These are phyloP conservation scores for Bretziella fagacearum DNA, from an alignment of 2,329 filamentous ascomycete species.

Conservation along the genomic window DNA sequence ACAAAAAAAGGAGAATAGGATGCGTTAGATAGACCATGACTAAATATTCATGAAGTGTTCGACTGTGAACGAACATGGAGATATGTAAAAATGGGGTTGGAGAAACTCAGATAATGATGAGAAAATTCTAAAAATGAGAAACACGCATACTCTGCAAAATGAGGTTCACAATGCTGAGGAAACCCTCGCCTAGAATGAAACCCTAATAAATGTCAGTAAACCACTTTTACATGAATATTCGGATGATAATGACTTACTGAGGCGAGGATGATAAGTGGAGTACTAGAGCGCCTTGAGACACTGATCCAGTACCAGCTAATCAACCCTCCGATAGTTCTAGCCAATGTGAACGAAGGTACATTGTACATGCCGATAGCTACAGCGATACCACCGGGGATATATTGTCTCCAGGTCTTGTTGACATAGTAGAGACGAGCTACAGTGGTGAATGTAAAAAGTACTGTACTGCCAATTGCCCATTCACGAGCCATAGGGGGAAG, in stretches of 20 bases:
- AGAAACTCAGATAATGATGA: not conserved
- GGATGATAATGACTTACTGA: slow-evolving; percentile 32
- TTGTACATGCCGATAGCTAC: slow-evolving; percentile 98
- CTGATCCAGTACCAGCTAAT: slow-evolving; percentile 60
- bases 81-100: not conserved
- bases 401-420: slow-evolving; percentile 49
- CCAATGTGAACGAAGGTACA: slow-evolving; percentile 85
- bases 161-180: slow-evolving; percentile 82
- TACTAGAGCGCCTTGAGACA: slow-evolving; percentile 38
- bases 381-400: slow-evolving; percentile 81
- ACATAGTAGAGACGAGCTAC: slow-evolving; percentile 44
- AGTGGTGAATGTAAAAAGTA: slow-evolving; percentile 57
- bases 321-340: slow-evolving; percentile 63
- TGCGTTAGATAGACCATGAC: not conserved
- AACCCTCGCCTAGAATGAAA: slow-evolving; percentile 79
- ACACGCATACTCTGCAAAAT: slow-evolving; percentile 60
- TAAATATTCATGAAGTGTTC: not conserved
- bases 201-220: slow-evolving; percentile 32
- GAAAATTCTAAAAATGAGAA: slow-evolving; percentile 46
- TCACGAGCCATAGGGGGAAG: slow-evolving; percentile 69
- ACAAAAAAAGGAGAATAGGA: not conserved
- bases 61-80: not conserved
- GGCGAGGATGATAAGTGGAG: slow-evolving; percentile 76
- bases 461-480: slow-evolving; percentile 58
- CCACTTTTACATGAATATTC: not conserved